These are phyloP conservation scores for Hypoxylon fragiforme DNA, from an alignment of 495 filamentous ascomycete genomes.

Conservation along the genomic window DNA sequence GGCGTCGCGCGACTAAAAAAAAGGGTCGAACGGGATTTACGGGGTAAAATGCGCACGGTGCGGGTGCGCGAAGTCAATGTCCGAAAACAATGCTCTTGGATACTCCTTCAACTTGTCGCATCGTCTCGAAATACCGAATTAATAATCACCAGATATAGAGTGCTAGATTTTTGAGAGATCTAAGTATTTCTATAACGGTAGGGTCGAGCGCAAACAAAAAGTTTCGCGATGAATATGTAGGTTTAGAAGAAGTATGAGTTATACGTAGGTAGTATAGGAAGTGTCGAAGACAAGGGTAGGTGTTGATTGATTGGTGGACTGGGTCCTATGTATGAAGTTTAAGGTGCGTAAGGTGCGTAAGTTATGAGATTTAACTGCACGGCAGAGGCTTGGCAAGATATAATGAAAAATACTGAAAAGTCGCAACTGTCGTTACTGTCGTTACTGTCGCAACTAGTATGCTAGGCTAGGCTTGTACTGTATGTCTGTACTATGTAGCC, in stretches of 20 bases:
- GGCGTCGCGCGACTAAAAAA: background rate
- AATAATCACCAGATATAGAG: conserved; percentile 8
- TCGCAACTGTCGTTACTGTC: background rate
- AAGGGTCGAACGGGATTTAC: background rate
- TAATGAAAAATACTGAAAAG: background rate
- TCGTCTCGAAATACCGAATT: conserved; percentile 8
- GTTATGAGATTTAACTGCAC: background rate
- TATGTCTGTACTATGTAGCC: no score
- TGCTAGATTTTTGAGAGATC: no score
- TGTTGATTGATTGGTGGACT: background rate
- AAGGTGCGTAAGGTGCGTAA: background rate
- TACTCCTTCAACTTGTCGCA: conserved; percentile 21
- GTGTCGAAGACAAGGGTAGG: background rate
- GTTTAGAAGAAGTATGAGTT: background rate
- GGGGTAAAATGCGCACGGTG: background rate
- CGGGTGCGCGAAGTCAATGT: conserved; percentile 19
- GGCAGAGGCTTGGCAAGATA: no score
- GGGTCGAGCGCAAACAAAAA: background rate
- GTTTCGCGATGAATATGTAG: no score
- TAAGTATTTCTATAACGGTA: background rate
- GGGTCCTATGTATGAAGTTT: background rate
- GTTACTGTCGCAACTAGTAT: no score
- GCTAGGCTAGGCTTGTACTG: no score
- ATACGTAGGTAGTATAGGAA: background rate
- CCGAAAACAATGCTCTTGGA: conserved; percentile 28